Evolutionary conservation across 257 asterid species (phyloP), one percentile per base, ranked within the genome.

Genomic region (Solanum etuberosum): DNA sequence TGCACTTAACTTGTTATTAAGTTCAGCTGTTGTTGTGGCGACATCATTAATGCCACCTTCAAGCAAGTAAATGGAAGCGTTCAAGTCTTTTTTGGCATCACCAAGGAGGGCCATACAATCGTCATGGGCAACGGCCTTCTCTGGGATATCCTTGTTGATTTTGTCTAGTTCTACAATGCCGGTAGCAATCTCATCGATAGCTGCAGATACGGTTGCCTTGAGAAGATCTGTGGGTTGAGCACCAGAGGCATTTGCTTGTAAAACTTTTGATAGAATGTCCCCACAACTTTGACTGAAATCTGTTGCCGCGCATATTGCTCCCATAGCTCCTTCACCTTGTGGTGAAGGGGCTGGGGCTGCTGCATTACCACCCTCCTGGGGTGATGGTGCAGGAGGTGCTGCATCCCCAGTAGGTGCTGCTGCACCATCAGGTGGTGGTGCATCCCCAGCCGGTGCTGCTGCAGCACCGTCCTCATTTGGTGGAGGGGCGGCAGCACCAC

Each of bases 1-100:
- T 2, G 99, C 98, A 85, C 98, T 97, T 81, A 97, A 63, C 96
- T 94, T 93, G 54, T 95, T 97, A 87, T 93, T 92, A 2, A 97
- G 23, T 38, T 97, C 99, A 2, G 90, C 90, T 3, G 89, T 86
- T 9, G 38, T 27, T 0, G 91, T 13, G 0, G 93, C n/a, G 0
- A 89, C 9, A 29, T 78, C 86, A 4, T 20, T 72, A 13, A 90
- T 4, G 6, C 88, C 92, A 9, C 90, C 92, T 18, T 88, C 84
- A 10, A 95, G 38, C 20, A 86, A 86, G 34, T 91, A 77, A 38
- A 91, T 86, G 1, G 99, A 92, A 68, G 87, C 86, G 15, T 94
- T 93, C 18, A 97, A 87, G 82, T 97, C 99, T 5, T 92, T 98
- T 83, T 87, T 95, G 1, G 98, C 98, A 29, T 97, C 98, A 0